Base-by-base conservation (phyloP, 192 early-diverging fungal species). In the Entomortierella lignicola region DNA sequence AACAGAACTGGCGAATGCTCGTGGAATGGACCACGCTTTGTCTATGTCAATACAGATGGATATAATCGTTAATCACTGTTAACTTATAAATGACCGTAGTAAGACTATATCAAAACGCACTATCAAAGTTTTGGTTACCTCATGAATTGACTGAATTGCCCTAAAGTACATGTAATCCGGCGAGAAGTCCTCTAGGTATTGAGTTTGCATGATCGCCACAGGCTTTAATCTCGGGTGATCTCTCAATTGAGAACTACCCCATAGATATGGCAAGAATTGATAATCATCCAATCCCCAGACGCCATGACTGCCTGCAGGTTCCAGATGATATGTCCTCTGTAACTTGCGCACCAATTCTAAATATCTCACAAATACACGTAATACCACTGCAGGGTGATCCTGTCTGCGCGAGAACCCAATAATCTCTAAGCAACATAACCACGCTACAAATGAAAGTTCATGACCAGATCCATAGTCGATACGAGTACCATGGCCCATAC, bases 391-490 rank as follows among this genome's bases (percentile, higher is more conserved):
- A 7, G 86, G 72, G 60, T 89, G 89, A 77, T 98, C 96, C 7
- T 86, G 66, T 6, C 80, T 69, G 8, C 61, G 69, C 27, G 96
- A 73, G 30, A 86, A 74, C 3, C 88, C 93, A 32, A 96, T 54
- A 52, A 92, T 83, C 47, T 89, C 87, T 37, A 99, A 82, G 69
- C 93, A 94, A 65, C 87, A 85, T 39, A 99, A 81, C 90, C 92
- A 99, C 11, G 90, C 87, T 3, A 92, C 80, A 80, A 99, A 99
- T 30, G 88, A 89, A 27, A 97, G 84, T 80, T 99, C 98, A 73
- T 99, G 98, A 17, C 98, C 98, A 31, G 91, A 94, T 20, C 98
- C 98, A 77, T 99, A 99, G 81, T 99, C 98, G 21, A 99, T 94
- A 18, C 98, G 88, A 3, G 89, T 94, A 10, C 84, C 86, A 72